These are phyloP conservation scores for Calonectria naviculata DNA, from an alignment of 2,329 filamentous ascomycete species.

Conservation along the genomic window DNA sequence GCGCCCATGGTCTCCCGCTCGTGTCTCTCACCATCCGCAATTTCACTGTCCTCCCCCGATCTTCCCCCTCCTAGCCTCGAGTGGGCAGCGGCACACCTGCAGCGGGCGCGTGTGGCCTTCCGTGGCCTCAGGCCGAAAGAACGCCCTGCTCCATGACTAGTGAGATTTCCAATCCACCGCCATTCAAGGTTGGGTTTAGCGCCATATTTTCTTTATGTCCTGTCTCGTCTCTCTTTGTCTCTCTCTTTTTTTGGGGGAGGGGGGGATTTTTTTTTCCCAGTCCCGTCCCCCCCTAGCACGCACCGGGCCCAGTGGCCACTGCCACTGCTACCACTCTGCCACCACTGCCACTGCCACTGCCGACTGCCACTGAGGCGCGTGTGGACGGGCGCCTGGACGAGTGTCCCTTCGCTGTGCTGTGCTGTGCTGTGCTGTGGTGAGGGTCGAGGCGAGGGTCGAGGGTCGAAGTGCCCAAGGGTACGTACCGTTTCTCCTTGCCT, in stretches of 20 bases:
- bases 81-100: constrained; percentile 29
- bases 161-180: constrained; percentile 49
- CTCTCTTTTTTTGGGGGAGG: constrained; percentile 33
- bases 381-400: constrained; percentile 8
- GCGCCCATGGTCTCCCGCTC: constrained; percentile 33
- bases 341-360: constrained; percentile 11
- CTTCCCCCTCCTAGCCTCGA: constrained; percentile 26
- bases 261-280: constrained; percentile 19
- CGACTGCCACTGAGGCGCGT: constrained; percentile 18
- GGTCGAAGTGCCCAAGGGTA: constrained; percentile 37
- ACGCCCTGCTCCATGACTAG: constrained; percentile 39
- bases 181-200: constrained; percentile 50
- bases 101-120: constrained; percentile 29
- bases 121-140: constrained; percentile 40
- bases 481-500: constrained; percentile 41
- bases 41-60: constrained; percentile 36
- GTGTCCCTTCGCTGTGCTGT: constrained; percentile 11
- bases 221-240: constrained; percentile 34
- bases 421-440: constrained; percentile 16
- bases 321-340: constrained; percentile 9
- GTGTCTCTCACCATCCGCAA: constrained; percentile 40
- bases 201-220: constrained; percentile 42
- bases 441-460: constrained; percentile 33
- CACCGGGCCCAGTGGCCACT: constrained; percentile 29
- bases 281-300: constrained; percentile 21